phyloP scores from a whole-genome alignment of 2,329 filamentous ascomycete genomes.

The Cercospora berteroae region DNA sequence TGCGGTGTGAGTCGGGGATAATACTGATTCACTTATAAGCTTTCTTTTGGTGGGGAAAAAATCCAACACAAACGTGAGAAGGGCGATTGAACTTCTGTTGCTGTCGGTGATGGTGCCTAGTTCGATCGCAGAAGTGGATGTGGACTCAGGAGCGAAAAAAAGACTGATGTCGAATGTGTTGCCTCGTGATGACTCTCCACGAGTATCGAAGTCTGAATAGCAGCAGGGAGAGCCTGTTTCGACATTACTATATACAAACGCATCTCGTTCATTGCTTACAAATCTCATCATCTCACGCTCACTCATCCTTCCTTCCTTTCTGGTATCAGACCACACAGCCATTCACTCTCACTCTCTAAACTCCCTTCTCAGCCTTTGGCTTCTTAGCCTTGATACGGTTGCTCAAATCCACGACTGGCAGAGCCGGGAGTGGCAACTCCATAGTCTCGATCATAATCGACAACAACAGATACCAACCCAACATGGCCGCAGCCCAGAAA shows the following conservation, averaged over 20 bases:
- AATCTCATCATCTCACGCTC: not conserved
- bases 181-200: not conserved
- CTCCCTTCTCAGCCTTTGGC: not conserved
- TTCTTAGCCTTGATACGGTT: conserved; percentile 22
- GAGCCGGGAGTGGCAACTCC: conserved; percentile 24
- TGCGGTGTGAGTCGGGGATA: too few relatives aligned
- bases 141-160: not conserved
- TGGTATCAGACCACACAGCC: not conserved
- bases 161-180: not conserved
- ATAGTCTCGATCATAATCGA: not conserved
- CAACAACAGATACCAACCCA: not conserved
- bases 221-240: not conserved
- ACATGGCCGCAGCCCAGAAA: not conserved
- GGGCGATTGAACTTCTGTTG: too few relatives aligned
- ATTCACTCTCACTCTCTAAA: not conserved
- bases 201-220: not conserved
- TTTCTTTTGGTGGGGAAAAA: too few relatives aligned
- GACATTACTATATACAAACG: not conserved
- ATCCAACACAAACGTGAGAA: too few relatives aligned
- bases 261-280: not conserved
- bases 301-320: too few relatives aligned
- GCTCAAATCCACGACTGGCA: conserved; percentile 24
- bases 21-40: too few relatives aligned
- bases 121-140: not conserved
- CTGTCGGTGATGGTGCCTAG: too few relatives aligned